Evolutionary conservation across 352 stramenopile genomes (phyloP), one percentile per base, ranked within the genome.

Genomic region (Globisporangium nodosum): DNA sequence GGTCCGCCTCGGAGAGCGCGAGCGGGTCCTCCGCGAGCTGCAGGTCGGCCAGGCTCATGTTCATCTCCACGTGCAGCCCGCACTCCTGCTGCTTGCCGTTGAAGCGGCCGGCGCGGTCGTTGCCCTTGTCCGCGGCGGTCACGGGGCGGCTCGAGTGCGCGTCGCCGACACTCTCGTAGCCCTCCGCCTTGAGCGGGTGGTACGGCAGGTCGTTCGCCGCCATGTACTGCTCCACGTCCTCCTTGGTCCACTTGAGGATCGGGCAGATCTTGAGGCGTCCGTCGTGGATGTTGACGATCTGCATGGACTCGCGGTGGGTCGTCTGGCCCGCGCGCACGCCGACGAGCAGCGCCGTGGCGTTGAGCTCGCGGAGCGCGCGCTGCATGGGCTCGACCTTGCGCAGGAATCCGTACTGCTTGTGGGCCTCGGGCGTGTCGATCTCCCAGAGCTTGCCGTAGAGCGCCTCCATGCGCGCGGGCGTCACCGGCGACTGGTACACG

Each of bases 361-460:
- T 53, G 18, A 96, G 66, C 31, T 92, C 75, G 6, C 77, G 51
- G 7, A 96, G 56, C 0, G 80, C 73, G 20, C 78, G 76, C 55
- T 94, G 76, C 81, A 96, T 92, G 49, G 86, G 86, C 70, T 96
- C 85, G 20, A 96, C 86, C 52, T 96, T 96, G 64, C 81, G 78
- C 51, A 96, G 76, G 55, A 70, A 86, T 5, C 81, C 86, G 53
- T 96, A 94, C 54, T 90, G 73, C 48, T 75, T 73, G 62, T 96
- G 85, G 42, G 81, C 80, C 49, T 93, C 78, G 9, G 69, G 61
- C 1, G 85, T 85, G 43, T 86, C 77, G 33, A 81, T 56, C 59
- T 93, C 78, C 67, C 83, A 90, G 16, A 94, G 69, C 60, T 88
- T 89, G n/a, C 86, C 86, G 58, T 92, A 92, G 35, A 96, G 62